These are phyloP conservation scores for Sanguinoderma infundibulare DNA, from an alignment of 1,284 basidiomycete genomes.

Conservation along the genomic window DNA sequence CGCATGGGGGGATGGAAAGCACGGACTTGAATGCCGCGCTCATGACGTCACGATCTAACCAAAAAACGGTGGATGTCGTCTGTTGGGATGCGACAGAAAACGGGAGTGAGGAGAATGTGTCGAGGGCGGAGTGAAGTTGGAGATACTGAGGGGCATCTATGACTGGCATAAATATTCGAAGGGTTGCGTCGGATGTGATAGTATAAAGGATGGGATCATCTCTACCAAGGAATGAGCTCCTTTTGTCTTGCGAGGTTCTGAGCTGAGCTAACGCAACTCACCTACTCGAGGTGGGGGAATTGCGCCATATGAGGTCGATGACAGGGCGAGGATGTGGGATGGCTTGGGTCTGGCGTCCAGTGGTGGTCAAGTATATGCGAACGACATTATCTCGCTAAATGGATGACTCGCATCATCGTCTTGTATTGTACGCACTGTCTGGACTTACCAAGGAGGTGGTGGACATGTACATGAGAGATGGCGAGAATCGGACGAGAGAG, in stretches of 20 bases:
- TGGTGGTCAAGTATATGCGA: constrained; percentile 72
- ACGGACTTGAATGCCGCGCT: constrained; percentile 49
- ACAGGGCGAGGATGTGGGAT: constrained; percentile 73
- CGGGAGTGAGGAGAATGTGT: constrained; percentile 61
- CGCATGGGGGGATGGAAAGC: constrained; percentile 35
- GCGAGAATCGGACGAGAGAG: constrained; percentile 63
- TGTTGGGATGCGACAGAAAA: constrained; percentile 40
- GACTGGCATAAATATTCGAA: constrained; percentile 88
- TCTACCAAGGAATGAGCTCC: constrained; percentile 40
- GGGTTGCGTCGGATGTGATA: constrained; percentile 71
- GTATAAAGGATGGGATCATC: constrained; percentile 81
- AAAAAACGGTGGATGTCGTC: constrained; percentile 58
- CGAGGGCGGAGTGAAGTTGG: constrained; percentile 81
- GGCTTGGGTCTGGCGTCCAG: constrained; percentile 66
- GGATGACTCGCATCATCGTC: background rate
- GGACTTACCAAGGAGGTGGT: constrained; percentile 60
- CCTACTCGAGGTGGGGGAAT: constrained; percentile 68
- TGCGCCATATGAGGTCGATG: constrained; percentile 69
- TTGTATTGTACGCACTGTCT: background rate
- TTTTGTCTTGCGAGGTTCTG: too few species aligned
- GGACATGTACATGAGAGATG: constrained; percentile 76
- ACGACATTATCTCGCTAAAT: constrained; percentile 60
- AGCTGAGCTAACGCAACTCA: constrained; percentile 36
- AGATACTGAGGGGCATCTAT: constrained; percentile 85
- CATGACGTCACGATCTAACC: constrained; percentile 65